Base-by-base conservation (phyloP, 2,329 filamentous ascomycete species). In the Fusarium phyllophilum region DNA sequence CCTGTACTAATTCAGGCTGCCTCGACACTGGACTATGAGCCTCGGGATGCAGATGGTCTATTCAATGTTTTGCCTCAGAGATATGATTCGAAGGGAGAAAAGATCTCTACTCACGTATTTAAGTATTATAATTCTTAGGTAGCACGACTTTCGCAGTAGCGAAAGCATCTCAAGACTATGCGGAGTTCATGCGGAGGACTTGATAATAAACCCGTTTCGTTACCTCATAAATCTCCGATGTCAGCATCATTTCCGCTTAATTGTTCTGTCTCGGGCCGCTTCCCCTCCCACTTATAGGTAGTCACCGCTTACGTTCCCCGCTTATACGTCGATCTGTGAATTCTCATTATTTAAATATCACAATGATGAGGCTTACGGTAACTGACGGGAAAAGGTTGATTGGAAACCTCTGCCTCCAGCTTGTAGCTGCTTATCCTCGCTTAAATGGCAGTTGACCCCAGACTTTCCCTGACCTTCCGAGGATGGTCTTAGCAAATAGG, bases 111-210 rank as follows among this genome's bases (percentile, higher is more conserved):
- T 46, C 39, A 57, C 12, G 10, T 57, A 5, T 57, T 57, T 3
- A 46, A 26, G 31, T 46, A 34, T 17, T 45, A 57, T 11, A 9
- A 41, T 41, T 18, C 20, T 22, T n/a, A 55, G 20, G 6, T n/a
- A 4, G 8, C 3, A 13, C 8, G 4, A n/a, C 10, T 11, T 4
- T 10, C 6, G 10, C 1, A 2, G 2, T 12, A 9, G 5, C 22
- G 13, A 8, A 26, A 2, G 13, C 3, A 22, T 3, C n/a, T n/a
- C n/a, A n/a, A n/a, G n/a, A 22, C n/a, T 6, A 2, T 22, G n/a
- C 31, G 33, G n/a, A 36, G 7, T 20, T 22, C 2, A 4, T 22
- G n/a, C 31, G 33, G 33, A 15, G 1, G 17, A 9, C 3, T 52
- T 36, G 17, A 36, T 12, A 36, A 26, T 9, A 22, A 36, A 15